Percentiles rank a stretch among this genome's conserved stretches.
Evolutionary conservation across 2,329 filamentous ascomycete species (phyloP).

Genomic region (Pseudopyricularia cyperi): DNA sequence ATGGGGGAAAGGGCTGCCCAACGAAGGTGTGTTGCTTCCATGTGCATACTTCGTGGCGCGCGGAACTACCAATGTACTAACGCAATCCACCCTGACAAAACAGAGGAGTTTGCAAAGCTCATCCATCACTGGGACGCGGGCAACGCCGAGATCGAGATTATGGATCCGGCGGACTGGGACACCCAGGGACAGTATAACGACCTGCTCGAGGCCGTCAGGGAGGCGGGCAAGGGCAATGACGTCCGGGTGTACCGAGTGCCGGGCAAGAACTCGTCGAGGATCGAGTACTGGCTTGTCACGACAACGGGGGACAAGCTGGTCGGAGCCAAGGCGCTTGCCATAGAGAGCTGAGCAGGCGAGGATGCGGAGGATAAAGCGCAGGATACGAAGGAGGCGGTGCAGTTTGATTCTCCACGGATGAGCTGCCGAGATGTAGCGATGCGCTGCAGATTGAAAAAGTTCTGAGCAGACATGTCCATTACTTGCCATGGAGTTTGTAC

Average conservation of each 20-base stretch:
- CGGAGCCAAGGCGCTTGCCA: constrained; percentile 63
- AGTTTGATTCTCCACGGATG: background rate
- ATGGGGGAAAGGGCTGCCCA: constrained; percentile 41
- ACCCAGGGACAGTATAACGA: constrained; percentile 53
- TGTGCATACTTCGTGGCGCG: background rate
- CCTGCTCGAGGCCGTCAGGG: constrained; percentile 55
- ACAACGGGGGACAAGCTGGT: constrained; percentile 49
- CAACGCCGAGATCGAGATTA: constrained; percentile 47
- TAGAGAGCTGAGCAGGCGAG: constrained; percentile 47
- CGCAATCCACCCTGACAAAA: background rate
- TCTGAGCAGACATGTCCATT: no score
- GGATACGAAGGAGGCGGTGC: background rate
- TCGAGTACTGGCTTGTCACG: constrained; percentile 71
- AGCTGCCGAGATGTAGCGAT: no score
- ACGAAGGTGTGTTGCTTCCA: constrained; percentile 38
- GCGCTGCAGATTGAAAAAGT: no score
- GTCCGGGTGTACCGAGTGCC: constrained; percentile 64
- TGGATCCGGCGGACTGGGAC: constrained; percentile 63
- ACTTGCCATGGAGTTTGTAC: no score
- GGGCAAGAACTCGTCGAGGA: constrained; percentile 42
- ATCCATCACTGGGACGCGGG: constrained; percentile 43
- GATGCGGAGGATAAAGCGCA: background rate
- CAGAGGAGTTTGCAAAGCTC: constrained; percentile 58
- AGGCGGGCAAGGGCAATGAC: constrained; percentile 49
- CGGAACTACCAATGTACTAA: background rate